Conservation (phyloP, 2,329 filamentous ascomycete genomes). For the Thermoascus crustaceus region DNA sequence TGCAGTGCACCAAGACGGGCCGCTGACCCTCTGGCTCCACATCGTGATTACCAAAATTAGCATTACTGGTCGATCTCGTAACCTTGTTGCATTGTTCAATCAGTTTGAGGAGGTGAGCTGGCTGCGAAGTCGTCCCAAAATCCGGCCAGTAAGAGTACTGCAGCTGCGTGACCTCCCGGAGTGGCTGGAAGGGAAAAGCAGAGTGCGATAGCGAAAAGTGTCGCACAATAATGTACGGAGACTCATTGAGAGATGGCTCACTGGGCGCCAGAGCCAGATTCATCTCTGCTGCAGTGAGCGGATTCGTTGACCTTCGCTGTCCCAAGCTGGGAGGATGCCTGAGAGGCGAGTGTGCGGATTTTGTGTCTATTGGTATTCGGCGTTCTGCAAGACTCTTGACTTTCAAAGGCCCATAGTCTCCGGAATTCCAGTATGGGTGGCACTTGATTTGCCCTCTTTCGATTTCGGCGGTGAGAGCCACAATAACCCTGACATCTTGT, state of each 20-base stretch:
- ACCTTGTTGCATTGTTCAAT: slow-evolving; percentile 81
- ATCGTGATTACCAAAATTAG: slow-evolving; percentile 34
- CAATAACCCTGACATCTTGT: slow-evolving; percentile 86
- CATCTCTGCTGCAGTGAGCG: slow-evolving; percentile 21
- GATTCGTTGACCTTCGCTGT: slow-evolving; percentile 28
- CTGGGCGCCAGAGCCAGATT: slow-evolving; percentile 20
- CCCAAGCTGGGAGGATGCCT: slow-evolving; percentile 25
- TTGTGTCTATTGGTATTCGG: slow-evolving; percentile 65
- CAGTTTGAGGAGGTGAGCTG: slow-evolving; percentile 73
- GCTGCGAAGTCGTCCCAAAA: slow-evolving; percentile 85
- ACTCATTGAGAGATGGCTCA: slow-evolving; percentile 41
- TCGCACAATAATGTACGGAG: slow-evolving; percentile 71
- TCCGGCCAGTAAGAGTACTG: slow-evolving; percentile 97
- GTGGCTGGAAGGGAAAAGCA: slow-evolving; percentile 68
- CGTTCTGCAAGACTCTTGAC: slow-evolving; percentile 74
- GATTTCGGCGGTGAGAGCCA: slow-evolving; percentile 91
- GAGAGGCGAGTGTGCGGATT: slow-evolving; percentile 41
- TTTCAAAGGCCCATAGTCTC: slow-evolving; percentile 68
- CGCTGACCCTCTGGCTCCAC: slow-evolving; percentile 49
- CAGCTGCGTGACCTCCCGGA: slow-evolving; percentile 87
- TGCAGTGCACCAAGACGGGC: slow-evolving; percentile 89
- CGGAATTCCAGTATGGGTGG: slow-evolving; percentile 82
- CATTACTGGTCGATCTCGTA: slow-evolving; percentile 31
- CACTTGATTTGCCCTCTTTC: slow-evolving; percentile 93
- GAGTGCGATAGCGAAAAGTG: slow-evolving; percentile 78